Percentiles rank a stretch among this genome's conserved stretches.
These are phyloP conservation scores for Noccaea bulbosa DNA, from an alignment of 345 rosid genomes.

Conservation along the genomic window DNA sequence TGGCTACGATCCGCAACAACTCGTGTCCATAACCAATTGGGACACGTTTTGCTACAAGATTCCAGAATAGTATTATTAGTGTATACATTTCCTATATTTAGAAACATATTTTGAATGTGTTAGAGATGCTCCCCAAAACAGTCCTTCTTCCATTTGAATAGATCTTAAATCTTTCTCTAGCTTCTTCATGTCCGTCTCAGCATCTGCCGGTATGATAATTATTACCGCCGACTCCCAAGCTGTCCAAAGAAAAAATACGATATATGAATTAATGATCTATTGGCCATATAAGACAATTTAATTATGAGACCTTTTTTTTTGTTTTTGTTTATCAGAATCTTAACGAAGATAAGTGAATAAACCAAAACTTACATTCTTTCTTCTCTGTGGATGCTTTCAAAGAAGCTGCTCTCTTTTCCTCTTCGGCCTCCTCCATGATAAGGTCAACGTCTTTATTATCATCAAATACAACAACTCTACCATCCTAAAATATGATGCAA, in stretches of 20 bases:
- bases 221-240: not conserved
- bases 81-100: too few relatives aligned
- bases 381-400: too few relatives aligned
- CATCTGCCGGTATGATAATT: not conserved
- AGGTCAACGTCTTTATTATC: conserved; percentile 40
- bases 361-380: too few relatives aligned
- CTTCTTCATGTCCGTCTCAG: not conserved
- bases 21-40: not conserved
- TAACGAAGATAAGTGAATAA: too few relatives aligned
- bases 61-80: not conserved
- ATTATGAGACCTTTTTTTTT: too few relatives aligned
- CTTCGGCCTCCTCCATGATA: conserved; percentile 72
- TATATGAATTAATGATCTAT: too few relatives aligned
- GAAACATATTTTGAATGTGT: too few relatives aligned
- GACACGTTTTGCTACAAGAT: not conserved
- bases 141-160: not conserved
- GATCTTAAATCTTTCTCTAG: not conserved
- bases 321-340: too few relatives aligned
- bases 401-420: conserved; percentile 39
- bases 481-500: too few relatives aligned
- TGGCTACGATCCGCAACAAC: not conserved
- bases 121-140: not conserved
- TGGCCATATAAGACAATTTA: not conserved
- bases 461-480: too few relatives aligned
- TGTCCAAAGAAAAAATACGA: not conserved